Percentiles rank a stretch among this genome's conserved stretches.
These are phyloP conservation scores for Globisporangium splendens DNA, from an alignment of 352 stramenopile genomes.

Conservation along the genomic window DNA sequence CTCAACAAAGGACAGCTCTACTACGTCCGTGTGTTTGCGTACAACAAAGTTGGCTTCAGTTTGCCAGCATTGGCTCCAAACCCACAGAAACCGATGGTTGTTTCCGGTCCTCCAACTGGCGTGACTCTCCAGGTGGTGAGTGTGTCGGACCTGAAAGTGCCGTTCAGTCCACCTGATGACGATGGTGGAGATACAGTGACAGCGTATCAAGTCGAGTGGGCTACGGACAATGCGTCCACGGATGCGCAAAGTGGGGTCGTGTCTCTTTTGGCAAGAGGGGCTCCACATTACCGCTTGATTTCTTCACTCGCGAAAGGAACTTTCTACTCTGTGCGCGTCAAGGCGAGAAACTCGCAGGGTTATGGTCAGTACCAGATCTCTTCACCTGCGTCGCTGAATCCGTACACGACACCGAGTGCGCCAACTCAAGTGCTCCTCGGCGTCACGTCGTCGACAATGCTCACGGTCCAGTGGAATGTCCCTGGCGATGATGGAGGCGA, in stretches of 20 bases:
- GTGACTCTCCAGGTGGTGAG: slow-evolving; percentile 66
- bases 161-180: slow-evolving; percentile 86
- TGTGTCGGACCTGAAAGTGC: slow-evolving; percentile 85
- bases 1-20: slow-evolving; percentile 92
- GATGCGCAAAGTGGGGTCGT: slow-evolving; percentile 32
- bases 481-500: slow-evolving; percentile 90
- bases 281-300: slow-evolving; percentile 58
- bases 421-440: slow-evolving; percentile 81
- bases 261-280: slow-evolving; percentile 49
- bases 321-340: slow-evolving; percentile 74
- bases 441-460: slow-evolving; percentile 84
- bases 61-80: slow-evolving; percentile 43
- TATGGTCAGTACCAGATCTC: slow-evolving; percentile 80
- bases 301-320: slow-evolving; percentile 56
- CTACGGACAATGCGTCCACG: slow-evolving; percentile 70
- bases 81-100: slow-evolving; percentile 79
- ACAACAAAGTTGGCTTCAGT: slow-evolving; percentile 94
- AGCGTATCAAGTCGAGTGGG: slow-evolving; percentile 93
- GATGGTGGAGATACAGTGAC: slow-evolving; percentile 85
- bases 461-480: slow-evolving; percentile 86
- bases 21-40: slow-evolving; percentile 92
- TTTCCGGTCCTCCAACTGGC: slow-evolving; percentile 60
- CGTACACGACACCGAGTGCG: slow-evolving; percentile 86
- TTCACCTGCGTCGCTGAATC: slow-evolving; percentile 88
- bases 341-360: slow-evolving; percentile 66